A percentile compares a stretch with the other conserved stretches of the same genome.
Conservation (phyloP, 371 early-diverging fungal species). For the Rhizopus stolonifer region DNA sequence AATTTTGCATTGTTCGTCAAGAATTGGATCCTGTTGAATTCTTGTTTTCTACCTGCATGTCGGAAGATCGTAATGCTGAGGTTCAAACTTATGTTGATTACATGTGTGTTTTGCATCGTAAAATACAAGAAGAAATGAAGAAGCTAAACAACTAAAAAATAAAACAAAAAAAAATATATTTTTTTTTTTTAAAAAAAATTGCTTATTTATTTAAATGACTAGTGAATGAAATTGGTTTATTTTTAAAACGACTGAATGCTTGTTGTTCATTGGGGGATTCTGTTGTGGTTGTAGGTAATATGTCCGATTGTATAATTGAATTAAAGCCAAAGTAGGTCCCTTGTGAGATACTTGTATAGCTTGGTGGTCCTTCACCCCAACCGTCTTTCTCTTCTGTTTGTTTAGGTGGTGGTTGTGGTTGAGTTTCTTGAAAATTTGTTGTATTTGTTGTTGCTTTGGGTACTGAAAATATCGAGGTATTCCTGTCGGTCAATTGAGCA, state of each 20-base stretch:
- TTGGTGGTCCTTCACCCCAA: conserved; percentile 28
- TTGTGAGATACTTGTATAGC: conserved; percentile 17
- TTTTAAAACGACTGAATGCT: conserved; percentile 17
- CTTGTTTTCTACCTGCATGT: conserved; percentile 70
- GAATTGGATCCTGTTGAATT: conserved; percentile 32
- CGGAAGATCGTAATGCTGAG: conserved; percentile 89
- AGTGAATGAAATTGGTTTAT: conserved; percentile 18
- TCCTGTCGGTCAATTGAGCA: conserved; percentile 2
- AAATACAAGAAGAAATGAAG: conserved; percentile 80
- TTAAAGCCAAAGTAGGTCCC: conserved; percentile 31
- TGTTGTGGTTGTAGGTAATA: neutral
- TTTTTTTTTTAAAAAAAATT: too few species aligned
- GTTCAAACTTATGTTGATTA: conserved; percentile 93
- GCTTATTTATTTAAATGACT: conserved; percentile 1
- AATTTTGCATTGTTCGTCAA: conserved; percentile 60
- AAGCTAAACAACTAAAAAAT: conserved; percentile 26
- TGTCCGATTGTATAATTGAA: conserved; percentile 10
- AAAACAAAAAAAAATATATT: conserved; percentile 4
- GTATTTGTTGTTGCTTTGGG: neutral
- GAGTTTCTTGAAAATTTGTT: conserved; percentile 5
- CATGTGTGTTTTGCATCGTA: conserved; percentile 86
- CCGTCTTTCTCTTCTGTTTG: conserved; percentile 8
- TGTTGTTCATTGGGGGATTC: neutral
- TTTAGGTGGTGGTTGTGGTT: conserved; percentile 6
- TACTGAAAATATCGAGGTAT: neutral